Conservation (phyloP, 1,139 yeast species). For the Geotrichum bryndzae region DNA sequence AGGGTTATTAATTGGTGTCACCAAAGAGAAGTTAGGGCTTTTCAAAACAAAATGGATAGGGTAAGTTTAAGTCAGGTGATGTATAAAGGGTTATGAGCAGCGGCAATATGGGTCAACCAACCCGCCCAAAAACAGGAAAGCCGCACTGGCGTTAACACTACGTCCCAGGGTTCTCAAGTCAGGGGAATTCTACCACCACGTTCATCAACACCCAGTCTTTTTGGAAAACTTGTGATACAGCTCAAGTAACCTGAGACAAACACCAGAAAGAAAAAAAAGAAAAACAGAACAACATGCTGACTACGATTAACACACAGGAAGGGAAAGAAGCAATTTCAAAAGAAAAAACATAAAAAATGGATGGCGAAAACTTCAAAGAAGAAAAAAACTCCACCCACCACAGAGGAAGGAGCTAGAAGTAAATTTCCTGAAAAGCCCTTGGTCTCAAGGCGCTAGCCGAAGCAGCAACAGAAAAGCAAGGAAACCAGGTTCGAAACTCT, state of each 20-base stretch:
- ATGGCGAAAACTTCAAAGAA: background rate
- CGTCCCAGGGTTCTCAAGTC: too few species aligned
- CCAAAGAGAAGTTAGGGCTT: background rate
- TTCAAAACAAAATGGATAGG: background rate
- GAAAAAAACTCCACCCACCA: background rate
- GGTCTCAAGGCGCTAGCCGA: too few species aligned
- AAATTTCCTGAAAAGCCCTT: too few species aligned
- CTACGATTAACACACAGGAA: background rate
- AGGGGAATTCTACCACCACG: too few species aligned
- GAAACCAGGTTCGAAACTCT: too few species aligned
- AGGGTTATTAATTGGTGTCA: background rate
- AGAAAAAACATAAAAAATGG: background rate
- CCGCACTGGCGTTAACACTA: too few species aligned
- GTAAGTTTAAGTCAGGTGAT: background rate
- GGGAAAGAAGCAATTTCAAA: background rate
- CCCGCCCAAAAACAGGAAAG: background rate
- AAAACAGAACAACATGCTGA: background rate
- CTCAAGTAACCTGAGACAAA: too few species aligned
- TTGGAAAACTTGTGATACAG: too few species aligned
- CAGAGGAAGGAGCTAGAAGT: too few species aligned
- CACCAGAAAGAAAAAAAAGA: background rate
- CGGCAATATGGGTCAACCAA: background rate
- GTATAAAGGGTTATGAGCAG: background rate
- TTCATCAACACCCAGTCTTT: too few species aligned
- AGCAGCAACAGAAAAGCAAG: too few species aligned